Evolutionary conservation across 441 rosid genomes (phyloP).

Genomic region (Populus hybrid): DNA sequence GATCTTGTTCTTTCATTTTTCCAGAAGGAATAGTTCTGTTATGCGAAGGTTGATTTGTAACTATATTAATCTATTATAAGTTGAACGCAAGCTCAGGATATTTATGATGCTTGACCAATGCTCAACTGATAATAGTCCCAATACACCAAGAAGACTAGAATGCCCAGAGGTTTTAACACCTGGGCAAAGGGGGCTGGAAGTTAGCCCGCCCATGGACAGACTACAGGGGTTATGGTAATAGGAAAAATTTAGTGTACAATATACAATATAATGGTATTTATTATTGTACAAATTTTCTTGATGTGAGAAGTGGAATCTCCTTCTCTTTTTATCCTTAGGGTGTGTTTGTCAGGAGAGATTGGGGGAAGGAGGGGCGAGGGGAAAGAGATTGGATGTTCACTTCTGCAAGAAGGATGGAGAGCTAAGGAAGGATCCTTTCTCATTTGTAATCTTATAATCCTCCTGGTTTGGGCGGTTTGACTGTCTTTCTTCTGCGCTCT

Average conservation of each 20-base stretch:
- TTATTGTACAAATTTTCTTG: not conserved
- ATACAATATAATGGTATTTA: not conserved
- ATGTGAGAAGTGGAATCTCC: not conserved
- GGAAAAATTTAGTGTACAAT: constrained; percentile 9
- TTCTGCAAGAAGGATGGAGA: too few relatives aligned
- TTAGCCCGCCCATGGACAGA: not conserved
- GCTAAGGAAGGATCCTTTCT: too few relatives aligned
- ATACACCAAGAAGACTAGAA: not conserved
- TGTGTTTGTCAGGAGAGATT: too few relatives aligned
- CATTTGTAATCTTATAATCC: too few relatives aligned
- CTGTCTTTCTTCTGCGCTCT: too few relatives aligned
- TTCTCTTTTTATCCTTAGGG: too few relatives aligned
- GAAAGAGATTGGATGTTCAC: too few relatives aligned
- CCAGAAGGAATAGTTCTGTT: constrained; percentile 70
- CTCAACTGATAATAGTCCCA: not conserved
- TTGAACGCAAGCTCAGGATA: constrained; percentile 31
- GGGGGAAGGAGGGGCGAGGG: too few relatives aligned
- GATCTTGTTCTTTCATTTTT: constrained; percentile 86
- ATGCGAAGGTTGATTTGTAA: constrained; percentile 7
- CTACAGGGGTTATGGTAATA: not conserved
- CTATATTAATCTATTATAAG: constrained; percentile 18
- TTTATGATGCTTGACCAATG: constrained; percentile 4
- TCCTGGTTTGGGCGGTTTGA: too few relatives aligned
- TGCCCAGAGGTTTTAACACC: not conserved
- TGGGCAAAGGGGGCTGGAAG: not conserved